Conservation (phyloP, 2,329 filamentous ascomycete species). For the Calonectria multiphialidica region DNA sequence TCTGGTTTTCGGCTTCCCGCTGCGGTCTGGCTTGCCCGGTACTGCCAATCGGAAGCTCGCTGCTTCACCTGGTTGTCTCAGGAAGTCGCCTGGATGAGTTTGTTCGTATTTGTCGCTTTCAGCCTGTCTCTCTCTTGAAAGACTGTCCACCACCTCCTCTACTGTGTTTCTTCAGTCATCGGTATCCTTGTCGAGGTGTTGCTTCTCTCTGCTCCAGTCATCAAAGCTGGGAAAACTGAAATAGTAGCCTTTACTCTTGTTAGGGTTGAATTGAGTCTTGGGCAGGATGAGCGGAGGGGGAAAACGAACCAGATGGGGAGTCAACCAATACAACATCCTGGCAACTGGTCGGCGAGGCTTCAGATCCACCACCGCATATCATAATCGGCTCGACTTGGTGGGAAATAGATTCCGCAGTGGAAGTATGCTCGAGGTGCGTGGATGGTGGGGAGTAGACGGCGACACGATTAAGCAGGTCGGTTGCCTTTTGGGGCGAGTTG, state of each 20-base stretch:
- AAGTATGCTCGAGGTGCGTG: constrained; percentile 32
- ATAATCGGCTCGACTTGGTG: constrained; percentile 40
- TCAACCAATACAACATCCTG: constrained; percentile 41
- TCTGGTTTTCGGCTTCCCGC: constrained; percentile 28
- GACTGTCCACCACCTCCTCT: constrained; percentile 20
- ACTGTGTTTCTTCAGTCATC: constrained; percentile 37
- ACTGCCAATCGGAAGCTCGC: constrained; percentile 15
- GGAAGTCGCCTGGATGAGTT: constrained; percentile 22
- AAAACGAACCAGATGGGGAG: constrained; percentile 42
- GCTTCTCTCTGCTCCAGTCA: constrained; percentile 65
- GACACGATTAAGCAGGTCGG: constrained; percentile 67
- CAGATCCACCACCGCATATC: constrained; percentile 36
- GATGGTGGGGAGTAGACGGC: constrained; percentile 57
- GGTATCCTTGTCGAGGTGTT: constrained; percentile 39
- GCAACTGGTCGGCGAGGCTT: constrained; percentile 35
- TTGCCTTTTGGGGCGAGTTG: constrained; percentile 62
- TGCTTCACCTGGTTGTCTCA: constrained; percentile 20
- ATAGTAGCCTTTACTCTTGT: constrained; percentile 61
- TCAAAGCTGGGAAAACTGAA: constrained; percentile 83
- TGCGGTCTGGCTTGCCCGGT: constrained; percentile 26
- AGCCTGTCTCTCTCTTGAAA: constrained; percentile 30
- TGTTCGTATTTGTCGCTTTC: constrained; percentile 18
- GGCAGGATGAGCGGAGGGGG: not conserved
- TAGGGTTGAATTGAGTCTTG: constrained; percentile 49
- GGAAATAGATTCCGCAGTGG: constrained; percentile 31